Conservation (phyloP, 1,284 basidiomycete species). For the Rhodotorula sp. region DNA sequence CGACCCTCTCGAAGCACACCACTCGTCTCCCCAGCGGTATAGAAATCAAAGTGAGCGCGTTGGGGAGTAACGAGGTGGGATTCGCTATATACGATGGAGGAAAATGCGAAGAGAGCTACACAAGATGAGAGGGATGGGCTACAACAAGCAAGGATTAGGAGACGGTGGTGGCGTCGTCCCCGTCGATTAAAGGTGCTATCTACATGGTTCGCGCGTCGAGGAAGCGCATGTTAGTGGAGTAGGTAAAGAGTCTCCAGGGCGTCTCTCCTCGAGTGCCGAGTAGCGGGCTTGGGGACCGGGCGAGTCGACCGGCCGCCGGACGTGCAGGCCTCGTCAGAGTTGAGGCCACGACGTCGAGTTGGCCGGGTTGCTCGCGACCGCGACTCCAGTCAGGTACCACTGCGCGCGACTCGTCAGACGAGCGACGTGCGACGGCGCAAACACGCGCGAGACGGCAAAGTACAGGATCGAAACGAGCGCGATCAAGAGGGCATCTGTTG, state of each 20-base stretch:
- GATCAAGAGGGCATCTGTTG: constrained; percentile 11
- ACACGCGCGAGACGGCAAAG: constrained; percentile 11
- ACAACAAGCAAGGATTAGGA: neutral
- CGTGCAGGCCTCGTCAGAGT: neutral
- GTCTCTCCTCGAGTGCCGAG: no score
- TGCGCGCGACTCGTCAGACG: neutral
- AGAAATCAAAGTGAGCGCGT: no score
- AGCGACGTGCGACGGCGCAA: neutral
- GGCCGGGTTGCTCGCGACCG: neutral
- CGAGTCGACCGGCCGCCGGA: no score
- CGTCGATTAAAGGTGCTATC: neutral
- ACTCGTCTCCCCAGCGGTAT: no score
- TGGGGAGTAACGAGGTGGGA: no score
- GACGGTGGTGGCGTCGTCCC: neutral
- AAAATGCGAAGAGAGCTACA: neutral
- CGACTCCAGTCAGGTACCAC: constrained; percentile 11
- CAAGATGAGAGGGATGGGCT: neutral
- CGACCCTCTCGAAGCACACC: no score
- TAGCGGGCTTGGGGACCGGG: no score
- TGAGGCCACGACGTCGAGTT: neutral
- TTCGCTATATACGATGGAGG: neutral
- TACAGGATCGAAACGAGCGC: constrained; percentile 3
- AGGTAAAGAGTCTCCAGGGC: neutral
- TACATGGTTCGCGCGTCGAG: neutral
- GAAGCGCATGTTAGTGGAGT: neutral